Conservation (phyloP, 768 basidiomycete genomes). For the Hirschioporus abietinus region DNA sequence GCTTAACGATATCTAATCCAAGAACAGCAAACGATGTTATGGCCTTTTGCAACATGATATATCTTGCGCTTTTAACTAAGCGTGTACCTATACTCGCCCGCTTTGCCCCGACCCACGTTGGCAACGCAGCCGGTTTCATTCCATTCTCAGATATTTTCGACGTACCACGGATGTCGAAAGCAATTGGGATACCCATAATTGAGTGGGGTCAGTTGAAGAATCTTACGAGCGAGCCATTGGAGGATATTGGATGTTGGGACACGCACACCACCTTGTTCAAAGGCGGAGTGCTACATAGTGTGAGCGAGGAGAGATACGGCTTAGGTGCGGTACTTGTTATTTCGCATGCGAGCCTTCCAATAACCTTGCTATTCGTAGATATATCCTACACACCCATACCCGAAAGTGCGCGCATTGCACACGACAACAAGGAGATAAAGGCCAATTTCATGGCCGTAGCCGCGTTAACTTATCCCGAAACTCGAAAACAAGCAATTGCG, state of each 20-base stretch:
- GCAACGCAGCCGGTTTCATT: conserved; percentile 27
- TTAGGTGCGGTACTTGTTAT: conserved; percentile 20
- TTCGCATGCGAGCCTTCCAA: conserved; percentile 23
- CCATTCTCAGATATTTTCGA: conserved; percentile 38
- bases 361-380: conserved; percentile 19
- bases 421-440: conserved; percentile 27
- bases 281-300: conserved; percentile 27
- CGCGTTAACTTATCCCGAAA: conserved; percentile 27
- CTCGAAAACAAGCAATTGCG: conserved; percentile 19
- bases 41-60: conserved; percentile 29
- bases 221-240: conserved; percentile 23
- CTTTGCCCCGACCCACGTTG: conserved; percentile 36
- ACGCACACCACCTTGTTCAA: conserved; percentile 19
- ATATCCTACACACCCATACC: conserved; percentile 33
- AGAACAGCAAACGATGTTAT: not conserved
- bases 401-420: conserved; percentile 25
- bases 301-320: conserved; percentile 21
- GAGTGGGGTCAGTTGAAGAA: conserved; percentile 41
- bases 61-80: conserved; percentile 33
- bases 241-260: conserved; percentile 39
- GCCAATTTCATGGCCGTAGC: conserved; percentile 29
- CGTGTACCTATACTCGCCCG: conserved; percentile 36
- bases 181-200: conserved; percentile 30
- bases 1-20: conserved; percentile 14
- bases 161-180: conserved; percentile 28